phyloP scores from a whole-genome alignment of 2,329 filamentous ascomycete genomes.

The Stachybotrys echinatus region DNA sequence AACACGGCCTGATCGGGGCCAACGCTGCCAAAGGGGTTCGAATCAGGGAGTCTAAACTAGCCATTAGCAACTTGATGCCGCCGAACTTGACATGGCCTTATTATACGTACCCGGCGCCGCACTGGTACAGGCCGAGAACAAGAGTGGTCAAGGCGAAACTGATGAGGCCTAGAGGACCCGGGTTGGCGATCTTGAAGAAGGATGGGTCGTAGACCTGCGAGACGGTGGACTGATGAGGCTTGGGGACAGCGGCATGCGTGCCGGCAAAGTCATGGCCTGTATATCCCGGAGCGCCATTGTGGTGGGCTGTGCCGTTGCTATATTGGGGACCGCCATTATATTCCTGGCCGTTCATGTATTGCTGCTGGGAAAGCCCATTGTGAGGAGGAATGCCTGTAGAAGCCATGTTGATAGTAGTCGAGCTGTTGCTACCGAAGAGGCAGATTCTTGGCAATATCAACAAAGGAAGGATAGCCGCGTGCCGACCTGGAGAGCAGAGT shows the following conservation, averaged over 20 bases:
- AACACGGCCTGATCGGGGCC: conserved; percentile 30
- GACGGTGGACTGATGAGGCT: conserved; percentile 26
- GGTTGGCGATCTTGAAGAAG: conserved; percentile 48
- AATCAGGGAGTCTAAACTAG: conserved; percentile 22
- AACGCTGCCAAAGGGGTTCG: conserved; percentile 24
- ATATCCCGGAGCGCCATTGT: conserved; percentile 6
- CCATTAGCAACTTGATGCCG: background rate
- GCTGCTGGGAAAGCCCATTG: background rate
- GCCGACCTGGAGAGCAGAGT: too few species aligned
- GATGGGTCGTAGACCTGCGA: conserved; percentile 27
- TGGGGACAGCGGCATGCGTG: conserved; percentile 1
- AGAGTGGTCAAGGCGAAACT: conserved; percentile 64
- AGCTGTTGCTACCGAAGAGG: too few species aligned
- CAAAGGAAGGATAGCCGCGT: too few species aligned
- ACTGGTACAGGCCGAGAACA: conserved; percentile 44
- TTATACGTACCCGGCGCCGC: conserved; percentile 40
- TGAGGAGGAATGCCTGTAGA: background rate
- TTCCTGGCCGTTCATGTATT: background rate
- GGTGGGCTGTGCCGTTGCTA: background rate
- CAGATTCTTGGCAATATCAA: too few species aligned
- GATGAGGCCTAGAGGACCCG: conserved; percentile 54
- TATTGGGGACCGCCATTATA: background rate
- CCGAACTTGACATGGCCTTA: background rate
- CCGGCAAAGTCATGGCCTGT: background rate
- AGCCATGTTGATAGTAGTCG: conserved; percentile 3